Evolutionary conservation across 2,329 filamentous ascomycete species (phyloP).

Genomic region (Aspergillus uvarum): DNA sequence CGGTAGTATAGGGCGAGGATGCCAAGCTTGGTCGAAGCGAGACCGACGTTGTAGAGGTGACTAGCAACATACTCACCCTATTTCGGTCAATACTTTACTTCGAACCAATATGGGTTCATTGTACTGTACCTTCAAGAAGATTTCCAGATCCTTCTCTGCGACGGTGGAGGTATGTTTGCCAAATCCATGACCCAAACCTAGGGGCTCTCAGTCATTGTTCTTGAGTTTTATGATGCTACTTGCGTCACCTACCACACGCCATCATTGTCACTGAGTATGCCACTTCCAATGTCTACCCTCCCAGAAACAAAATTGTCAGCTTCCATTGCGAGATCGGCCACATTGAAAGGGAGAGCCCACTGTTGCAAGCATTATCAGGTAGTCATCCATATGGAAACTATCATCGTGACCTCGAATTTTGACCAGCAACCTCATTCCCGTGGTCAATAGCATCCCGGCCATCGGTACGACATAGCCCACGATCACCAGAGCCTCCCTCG

Average conservation of each 20-base stretch:
- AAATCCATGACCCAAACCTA: conserved; percentile 8
- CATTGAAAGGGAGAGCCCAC: background rate
- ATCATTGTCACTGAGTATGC: conserved; percentile 4
- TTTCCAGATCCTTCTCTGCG: background rate
- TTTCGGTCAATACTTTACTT: background rate
- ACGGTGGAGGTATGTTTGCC: background rate
- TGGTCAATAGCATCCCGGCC: background rate
- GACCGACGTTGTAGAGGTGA: conserved; percentile 9
- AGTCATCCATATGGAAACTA: conserved; percentile 5
- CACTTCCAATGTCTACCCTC: background rate
- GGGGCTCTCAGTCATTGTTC: background rate
- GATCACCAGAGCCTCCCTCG: conserved; percentile 1
- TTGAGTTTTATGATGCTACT: background rate
- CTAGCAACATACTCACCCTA: conserved; percentile 9
- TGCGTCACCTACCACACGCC: background rate
- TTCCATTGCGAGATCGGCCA: background rate
- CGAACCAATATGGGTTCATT: no score
- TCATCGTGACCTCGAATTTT: conserved; percentile 4
- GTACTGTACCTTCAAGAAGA: conserved; percentile 6
- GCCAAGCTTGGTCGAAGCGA: conserved; percentile 5
- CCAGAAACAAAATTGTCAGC: background rate
- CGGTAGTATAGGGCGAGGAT: conserved; percentile 10
- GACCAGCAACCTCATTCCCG: background rate
- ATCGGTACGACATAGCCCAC: conserved; percentile 8
- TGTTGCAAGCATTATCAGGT: conserved; percentile 2